These are phyloP conservation scores for Penicillium turbatum DNA, from an alignment of 495 filamentous ascomycete genomes.

Conservation along the genomic window DNA sequence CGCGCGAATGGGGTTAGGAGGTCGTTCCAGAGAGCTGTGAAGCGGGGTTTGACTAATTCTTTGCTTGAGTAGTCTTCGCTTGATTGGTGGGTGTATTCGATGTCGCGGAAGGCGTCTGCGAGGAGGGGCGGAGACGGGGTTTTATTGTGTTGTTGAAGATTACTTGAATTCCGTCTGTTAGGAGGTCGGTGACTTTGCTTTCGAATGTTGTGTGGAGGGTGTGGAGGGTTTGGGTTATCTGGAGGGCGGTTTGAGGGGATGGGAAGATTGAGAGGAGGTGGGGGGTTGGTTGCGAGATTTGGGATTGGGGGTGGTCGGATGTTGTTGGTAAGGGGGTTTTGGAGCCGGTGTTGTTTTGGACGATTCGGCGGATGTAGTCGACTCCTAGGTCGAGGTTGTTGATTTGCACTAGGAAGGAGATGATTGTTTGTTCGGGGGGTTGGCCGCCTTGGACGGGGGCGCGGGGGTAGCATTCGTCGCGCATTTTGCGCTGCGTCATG, in stretches of 20 bases:
- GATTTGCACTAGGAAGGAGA: slow-evolving; percentile 84
- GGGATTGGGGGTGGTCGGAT: slow-evolving; percentile 10
- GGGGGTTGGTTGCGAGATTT: slow-evolving; percentile 12
- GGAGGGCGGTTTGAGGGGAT: slow-evolving; percentile 64
- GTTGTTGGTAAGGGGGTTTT: slow-evolving; percentile 29
- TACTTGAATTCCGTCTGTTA: slow-evolving; percentile 75
- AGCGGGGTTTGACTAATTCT: slow-evolving; percentile 64
- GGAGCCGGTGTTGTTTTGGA: slow-evolving; percentile 56
- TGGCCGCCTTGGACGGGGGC: slow-evolving; percentile 66
- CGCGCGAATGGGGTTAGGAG: slow-evolving; percentile 78
- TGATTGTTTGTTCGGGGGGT: slow-evolving; percentile 77
- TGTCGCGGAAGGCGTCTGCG: slow-evolving; percentile 83
- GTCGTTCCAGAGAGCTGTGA: slow-evolving; percentile 77
- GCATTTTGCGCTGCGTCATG: slow-evolving; percentile 97
- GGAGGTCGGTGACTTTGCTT: slow-evolving; percentile 71
- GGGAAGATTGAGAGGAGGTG: slow-evolving; percentile 68
- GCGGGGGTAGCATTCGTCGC: slow-evolving; percentile 86
- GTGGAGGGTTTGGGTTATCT: slow-evolving; percentile 62
- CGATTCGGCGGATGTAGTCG: slow-evolving; percentile 85
- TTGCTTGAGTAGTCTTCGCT: slow-evolving; percentile 35
- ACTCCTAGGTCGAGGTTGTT: slow-evolving; percentile 90
- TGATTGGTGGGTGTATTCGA: slow-evolving; percentile 60
- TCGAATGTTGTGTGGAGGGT: slow-evolving; percentile 67
- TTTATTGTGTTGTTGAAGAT: slow-evolving; percentile 87
- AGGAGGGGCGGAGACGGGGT: slow-evolving; percentile 80